Evolutionary conservation across 331 rosid genomes (phyloP).

Genomic region (Ulmus americana): DNA sequence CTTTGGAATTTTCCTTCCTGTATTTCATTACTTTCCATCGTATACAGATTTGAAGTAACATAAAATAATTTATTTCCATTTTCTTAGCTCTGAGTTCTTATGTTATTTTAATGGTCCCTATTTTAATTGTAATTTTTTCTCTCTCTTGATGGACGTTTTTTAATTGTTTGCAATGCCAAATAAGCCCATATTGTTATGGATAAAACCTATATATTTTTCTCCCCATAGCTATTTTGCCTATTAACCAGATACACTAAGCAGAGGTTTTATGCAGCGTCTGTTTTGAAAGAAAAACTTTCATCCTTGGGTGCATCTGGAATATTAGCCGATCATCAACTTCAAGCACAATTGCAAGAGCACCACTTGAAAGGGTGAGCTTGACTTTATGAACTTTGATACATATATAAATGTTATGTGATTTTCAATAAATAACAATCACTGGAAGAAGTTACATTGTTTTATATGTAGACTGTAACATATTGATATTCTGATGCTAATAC

Average conservation of each 20-base stretch:
- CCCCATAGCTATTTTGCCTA: constrained; percentile 16
- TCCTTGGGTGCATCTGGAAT: constrained; percentile 95
- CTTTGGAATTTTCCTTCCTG: too few species aligned
- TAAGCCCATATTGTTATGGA: neutral
- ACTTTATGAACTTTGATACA: constrained; percentile 9
- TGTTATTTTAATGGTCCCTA: neutral
- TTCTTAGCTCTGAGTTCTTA: neutral
- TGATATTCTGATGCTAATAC: too few species aligned
- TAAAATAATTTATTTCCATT: too few species aligned
- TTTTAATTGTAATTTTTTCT: neutral
- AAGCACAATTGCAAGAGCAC: constrained; percentile 95
- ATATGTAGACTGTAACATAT: too few species aligned
- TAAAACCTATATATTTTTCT: constrained; percentile 17
- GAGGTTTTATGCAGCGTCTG: constrained; percentile 67
- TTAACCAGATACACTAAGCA: constrained; percentile 33
- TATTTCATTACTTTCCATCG: too few species aligned
- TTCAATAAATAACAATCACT: neutral
- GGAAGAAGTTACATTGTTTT: too few species aligned
- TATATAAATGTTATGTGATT: constrained; percentile 4
- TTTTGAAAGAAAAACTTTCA: constrained; percentile 80
- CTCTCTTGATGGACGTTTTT: neutral
- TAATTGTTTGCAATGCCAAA: too few species aligned
- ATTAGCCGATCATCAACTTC: constrained; percentile 97
- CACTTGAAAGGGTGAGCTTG: constrained; percentile 71
- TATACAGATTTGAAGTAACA: too few species aligned